Evolutionary conservation across 2,329 filamentous ascomycete species (phyloP).

Genomic region (Cephalotrichum gorgonifer): DNA sequence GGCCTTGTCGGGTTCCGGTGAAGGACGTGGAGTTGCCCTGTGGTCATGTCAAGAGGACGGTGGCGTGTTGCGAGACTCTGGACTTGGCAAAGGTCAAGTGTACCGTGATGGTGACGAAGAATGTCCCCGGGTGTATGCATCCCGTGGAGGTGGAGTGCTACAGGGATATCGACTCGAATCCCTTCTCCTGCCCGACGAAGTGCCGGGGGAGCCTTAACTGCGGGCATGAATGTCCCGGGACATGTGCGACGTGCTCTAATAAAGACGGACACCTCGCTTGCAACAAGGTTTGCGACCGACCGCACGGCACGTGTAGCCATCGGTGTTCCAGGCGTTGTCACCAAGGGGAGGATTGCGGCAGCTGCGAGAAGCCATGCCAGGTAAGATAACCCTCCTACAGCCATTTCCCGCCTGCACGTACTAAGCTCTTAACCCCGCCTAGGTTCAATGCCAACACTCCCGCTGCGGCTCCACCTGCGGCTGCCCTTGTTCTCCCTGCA

Average conservation of each 20-base stretch:
- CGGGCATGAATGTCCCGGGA: not conserved
- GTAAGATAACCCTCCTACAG: slow-evolving; percentile 15
- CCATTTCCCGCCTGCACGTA: not conserved
- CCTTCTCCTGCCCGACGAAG: not conserved
- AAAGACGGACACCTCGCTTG: slow-evolving; percentile 26
- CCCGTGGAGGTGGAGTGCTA: not conserved
- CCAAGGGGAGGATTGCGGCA: slow-evolving; percentile 15
- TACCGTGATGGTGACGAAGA: not conserved
- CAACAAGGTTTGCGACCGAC: slow-evolving; percentile 31
- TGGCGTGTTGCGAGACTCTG: slow-evolving; percentile 7
- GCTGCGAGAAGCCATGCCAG: slow-evolving; percentile 49
- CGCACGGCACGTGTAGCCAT: slow-evolving; percentile 46
- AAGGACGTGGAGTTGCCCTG: slow-evolving; percentile 9
- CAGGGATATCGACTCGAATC: not conserved
- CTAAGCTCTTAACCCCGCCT: not conserved
- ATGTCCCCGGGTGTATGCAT: not conserved
- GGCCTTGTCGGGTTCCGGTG: slow-evolving; percentile 8
- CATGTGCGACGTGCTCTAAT: not conserved
- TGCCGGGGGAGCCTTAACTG: not conserved
- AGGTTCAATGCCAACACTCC: slow-evolving; percentile 40
- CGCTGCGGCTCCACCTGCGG: slow-evolving; percentile 39
- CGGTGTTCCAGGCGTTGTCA: slow-evolving; percentile 25
- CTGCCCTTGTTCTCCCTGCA: slow-evolving; percentile 50
- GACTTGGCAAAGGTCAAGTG: not conserved
- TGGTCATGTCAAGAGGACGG: slow-evolving; percentile 7